A percentile compares a stretch with the other conserved stretches of the same genome.
Evolutionary conservation across 2,329 filamentous ascomycete species (phyloP).

Genomic region (Nemania diffusa): DNA sequence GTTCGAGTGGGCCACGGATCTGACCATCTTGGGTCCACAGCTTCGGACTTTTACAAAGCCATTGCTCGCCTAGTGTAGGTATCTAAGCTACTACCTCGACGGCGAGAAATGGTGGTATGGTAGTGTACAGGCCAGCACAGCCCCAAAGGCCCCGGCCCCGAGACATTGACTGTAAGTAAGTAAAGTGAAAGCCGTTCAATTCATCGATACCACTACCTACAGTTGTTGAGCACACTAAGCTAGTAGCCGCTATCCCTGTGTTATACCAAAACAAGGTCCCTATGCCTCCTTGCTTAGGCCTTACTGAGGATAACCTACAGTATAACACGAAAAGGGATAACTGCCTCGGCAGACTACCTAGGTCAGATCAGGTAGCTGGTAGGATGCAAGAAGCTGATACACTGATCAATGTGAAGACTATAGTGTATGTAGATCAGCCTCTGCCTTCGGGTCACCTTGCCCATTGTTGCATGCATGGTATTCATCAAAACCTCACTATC

Average conservation of each 20-base stretch:
- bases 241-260: background rate
- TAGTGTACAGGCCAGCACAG: slow-evolving; percentile 18
- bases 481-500: background rate
- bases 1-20: slow-evolving; percentile 42
- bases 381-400: background rate
- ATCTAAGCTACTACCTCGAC: slow-evolving; percentile 23
- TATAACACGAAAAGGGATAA: background rate
- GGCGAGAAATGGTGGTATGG: slow-evolving; percentile 33
- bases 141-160: slow-evolving; percentile 17
- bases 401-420: too few relatives aligned
- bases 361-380: background rate
- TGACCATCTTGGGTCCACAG: slow-evolving; percentile 27
- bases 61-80: background rate
- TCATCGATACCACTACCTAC: too few relatives aligned
- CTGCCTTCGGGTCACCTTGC: background rate
- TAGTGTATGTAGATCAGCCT: background rate
- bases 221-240: background rate
- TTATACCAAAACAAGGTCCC: background rate
- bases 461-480: slow-evolving; percentile 2
- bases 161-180: slow-evolving; percentile 9
- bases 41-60: background rate
- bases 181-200: too few relatives aligned
- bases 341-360: background rate
- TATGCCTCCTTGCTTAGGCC: too few relatives aligned
- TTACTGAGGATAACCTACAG: too few relatives aligned